Conservation (phyloP, 2,329 filamentous ascomycete genomes). For the Aspergillus pseudoglaucus region DNA sequence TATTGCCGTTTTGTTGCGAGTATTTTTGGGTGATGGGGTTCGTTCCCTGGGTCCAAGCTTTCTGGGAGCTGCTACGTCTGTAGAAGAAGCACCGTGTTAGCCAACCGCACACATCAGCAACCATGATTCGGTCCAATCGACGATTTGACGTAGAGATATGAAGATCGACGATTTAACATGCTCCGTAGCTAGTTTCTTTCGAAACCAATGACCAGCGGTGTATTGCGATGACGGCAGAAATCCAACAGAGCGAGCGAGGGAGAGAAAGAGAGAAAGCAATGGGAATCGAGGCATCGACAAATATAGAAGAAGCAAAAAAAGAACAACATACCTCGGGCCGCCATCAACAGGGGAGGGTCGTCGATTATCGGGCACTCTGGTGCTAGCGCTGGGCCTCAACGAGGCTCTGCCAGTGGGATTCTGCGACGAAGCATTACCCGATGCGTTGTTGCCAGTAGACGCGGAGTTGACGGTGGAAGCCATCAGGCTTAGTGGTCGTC, state of each 20-base stretch:
- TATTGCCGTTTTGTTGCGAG: slow-evolving; percentile 49
- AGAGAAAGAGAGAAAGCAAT: background rate
- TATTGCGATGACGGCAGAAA: background rate
- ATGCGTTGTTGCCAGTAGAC: slow-evolving; percentile 29
- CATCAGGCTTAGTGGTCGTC: slow-evolving; percentile 28
- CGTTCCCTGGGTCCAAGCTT: slow-evolving; percentile 55
- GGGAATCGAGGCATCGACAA: slow-evolving; percentile 1
- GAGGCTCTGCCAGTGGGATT: slow-evolving; percentile 37
- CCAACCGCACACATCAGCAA: slow-evolving; percentile 9
- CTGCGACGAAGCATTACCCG: slow-evolving; percentile 34
- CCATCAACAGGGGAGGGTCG: slow-evolving; percentile 53
- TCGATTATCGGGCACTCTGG: slow-evolving; percentile 46
- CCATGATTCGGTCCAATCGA: background rate
- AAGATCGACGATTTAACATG: background rate
- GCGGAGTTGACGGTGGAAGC: slow-evolving; percentile 35
- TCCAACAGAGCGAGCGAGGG: background rate
- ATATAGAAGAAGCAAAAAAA: slow-evolving; percentile 7
- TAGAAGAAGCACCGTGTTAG: slow-evolving; percentile 11
- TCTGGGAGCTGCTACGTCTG: slow-evolving; percentile 50
- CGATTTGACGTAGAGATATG: background rate
- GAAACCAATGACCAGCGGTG: background rate
- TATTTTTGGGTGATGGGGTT: slow-evolving; percentile 56
- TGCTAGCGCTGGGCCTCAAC: slow-evolving; percentile 45
- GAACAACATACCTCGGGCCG: slow-evolving; percentile 46
- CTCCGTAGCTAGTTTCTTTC: background rate